These are phyloP conservation scores for Spinellus fusiger DNA, from an alignment of 192 early-diverging fungal species.

Conservation along the genomic window DNA sequence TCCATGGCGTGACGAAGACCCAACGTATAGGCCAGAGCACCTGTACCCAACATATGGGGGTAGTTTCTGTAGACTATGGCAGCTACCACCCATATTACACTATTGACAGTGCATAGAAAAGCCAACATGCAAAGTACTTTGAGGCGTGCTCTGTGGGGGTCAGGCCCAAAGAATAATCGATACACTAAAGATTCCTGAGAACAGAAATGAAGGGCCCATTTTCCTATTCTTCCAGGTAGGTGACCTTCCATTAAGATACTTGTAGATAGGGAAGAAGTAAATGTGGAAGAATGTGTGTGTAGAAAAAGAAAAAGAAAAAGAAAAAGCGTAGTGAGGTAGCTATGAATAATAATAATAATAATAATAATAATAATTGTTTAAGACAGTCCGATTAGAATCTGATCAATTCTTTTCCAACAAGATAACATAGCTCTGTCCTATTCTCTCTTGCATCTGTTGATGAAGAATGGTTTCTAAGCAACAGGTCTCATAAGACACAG, in stretches of 20 bases:
- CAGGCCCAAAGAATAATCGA: conserved; percentile 27
- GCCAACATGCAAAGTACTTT: conserved; percentile 32
- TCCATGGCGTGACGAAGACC: conserved; percentile 56
- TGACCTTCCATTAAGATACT: too few relatives aligned
- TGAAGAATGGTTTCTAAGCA: too few relatives aligned
- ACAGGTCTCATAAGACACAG: too few relatives aligned
- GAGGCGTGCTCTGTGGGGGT: conserved; percentile 20
- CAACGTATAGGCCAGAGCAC: conserved; percentile 41
- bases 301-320: background rate
- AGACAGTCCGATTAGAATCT: too few relatives aligned
- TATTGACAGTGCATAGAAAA: conserved; percentile 31
- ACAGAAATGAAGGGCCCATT: conserved; percentile 5
- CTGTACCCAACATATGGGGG: conserved; percentile 39
- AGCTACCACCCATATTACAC: conserved; percentile 38
- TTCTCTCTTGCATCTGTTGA: too few relatives aligned
- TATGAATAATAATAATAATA: background rate
- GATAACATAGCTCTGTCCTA: too few relatives aligned
- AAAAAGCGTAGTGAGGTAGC: background rate
- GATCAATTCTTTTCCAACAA: too few relatives aligned
- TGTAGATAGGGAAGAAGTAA: background rate
- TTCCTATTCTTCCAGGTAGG: background rate
- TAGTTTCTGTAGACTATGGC: conserved; percentile 27
- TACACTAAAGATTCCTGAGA: conserved; percentile 19
- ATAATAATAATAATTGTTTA: too few relatives aligned
- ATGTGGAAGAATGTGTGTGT: background rate